phyloP scores from a whole-genome alignment of 2,329 filamentous ascomycete genomes.

The Colletotrichum australisinense region DNA sequence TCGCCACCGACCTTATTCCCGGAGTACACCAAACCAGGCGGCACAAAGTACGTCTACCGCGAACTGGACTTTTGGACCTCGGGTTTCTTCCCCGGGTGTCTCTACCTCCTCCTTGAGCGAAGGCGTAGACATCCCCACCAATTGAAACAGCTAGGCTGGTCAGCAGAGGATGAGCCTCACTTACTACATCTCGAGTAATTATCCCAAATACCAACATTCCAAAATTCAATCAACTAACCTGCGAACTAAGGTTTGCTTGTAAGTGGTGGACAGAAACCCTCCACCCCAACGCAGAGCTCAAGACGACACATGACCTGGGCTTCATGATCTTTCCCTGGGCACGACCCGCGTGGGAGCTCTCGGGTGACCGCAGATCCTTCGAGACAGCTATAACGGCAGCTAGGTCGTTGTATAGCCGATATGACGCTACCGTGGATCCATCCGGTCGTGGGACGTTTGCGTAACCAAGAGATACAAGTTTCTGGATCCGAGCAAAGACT shows the following conservation, averaged over 20 bases:
- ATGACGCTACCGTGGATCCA: constrained; percentile 45
- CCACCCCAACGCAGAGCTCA: constrained; percentile 47
- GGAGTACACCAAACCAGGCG: constrained; percentile 51
- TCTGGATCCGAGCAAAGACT: constrained; percentile 47
- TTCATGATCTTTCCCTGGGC: constrained; percentile 57
- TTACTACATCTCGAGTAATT: constrained; percentile 41
- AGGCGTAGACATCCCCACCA: constrained; percentile 41
- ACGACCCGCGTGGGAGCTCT: constrained; percentile 50
- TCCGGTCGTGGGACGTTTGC: constrained; percentile 58
- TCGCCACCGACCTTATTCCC: constrained; percentile 43
- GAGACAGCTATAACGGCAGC: constrained; percentile 48
- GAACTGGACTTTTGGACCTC: constrained; percentile 58
- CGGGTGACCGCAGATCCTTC: constrained; percentile 48
- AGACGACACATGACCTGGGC: constrained; percentile 54
- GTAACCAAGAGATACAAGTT: constrained; percentile 52
- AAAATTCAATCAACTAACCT: background rate
- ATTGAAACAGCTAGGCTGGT: background rate
- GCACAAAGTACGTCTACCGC: constrained; percentile 51
- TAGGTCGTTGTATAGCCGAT: constrained; percentile 50
- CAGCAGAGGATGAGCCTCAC: constrained; percentile 34
- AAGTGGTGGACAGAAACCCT: constrained; percentile 55
- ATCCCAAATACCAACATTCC: constrained; percentile 3
- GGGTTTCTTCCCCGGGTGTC: constrained; percentile 58
- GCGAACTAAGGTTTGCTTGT: constrained; percentile 42
- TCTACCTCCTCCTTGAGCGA: constrained; percentile 54